Evolutionary conservation across 2,329 filamentous ascomycete species (phyloP).

Genomic region (Colletotrichum chlorophyti): DNA sequence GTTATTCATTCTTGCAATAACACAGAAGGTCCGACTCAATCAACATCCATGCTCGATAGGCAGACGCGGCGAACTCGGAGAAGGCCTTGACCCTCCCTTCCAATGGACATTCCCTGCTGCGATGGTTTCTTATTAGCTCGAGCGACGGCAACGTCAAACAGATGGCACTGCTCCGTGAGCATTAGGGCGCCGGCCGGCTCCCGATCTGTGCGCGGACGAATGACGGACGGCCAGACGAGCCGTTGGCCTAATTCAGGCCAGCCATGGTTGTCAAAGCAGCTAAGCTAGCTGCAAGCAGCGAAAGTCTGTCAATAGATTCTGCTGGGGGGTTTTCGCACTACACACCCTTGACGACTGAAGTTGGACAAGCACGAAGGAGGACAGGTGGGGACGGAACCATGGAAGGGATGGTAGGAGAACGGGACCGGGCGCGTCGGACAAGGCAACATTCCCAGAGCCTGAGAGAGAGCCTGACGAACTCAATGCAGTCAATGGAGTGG

Average conservation of each 20-base stretch:
- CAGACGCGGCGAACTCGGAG: too few relatives aligned
- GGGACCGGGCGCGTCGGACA: too few relatives aligned
- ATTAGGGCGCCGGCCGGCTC: constrained; percentile 1
- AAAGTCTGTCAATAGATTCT: not conserved
- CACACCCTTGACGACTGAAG: not conserved
- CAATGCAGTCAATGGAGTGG: too few relatives aligned
- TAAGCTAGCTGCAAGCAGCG: constrained; percentile 27
- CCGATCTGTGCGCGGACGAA: constrained; percentile 24
- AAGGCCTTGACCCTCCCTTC: too few relatives aligned
- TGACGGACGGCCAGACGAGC: constrained; percentile 12
- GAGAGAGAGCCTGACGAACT: too few relatives aligned
- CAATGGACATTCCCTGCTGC: too few relatives aligned
- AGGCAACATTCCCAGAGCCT: too few relatives aligned
- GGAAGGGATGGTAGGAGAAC: not conserved
- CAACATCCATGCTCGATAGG: too few relatives aligned
- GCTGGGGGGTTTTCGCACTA: too few relatives aligned
- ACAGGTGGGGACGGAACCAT: too few relatives aligned
- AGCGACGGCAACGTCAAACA: constrained; percentile 21
- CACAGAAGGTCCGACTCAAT: not conserved
- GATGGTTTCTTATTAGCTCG: constrained; percentile 19
- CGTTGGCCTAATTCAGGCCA: constrained; percentile 6
- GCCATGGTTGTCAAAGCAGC: not conserved
- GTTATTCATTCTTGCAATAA: not conserved
- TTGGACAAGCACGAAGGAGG: not conserved
- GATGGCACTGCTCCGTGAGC: constrained; percentile 12